phyloP scores from a whole-genome alignment of 2,329 filamentous ascomycete genomes.

The Clonostachys chloroleuca region DNA sequence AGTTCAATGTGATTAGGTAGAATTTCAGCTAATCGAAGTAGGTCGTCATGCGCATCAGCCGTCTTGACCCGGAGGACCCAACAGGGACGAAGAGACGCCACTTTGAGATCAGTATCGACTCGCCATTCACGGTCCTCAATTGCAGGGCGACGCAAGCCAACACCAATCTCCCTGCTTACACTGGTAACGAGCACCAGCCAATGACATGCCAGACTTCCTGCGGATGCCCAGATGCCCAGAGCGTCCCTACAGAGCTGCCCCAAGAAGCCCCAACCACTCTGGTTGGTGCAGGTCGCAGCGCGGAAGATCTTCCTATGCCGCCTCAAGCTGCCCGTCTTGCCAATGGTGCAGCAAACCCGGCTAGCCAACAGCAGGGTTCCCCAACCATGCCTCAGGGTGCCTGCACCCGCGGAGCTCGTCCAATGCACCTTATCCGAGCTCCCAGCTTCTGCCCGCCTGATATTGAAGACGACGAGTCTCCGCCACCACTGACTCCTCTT shows the following conservation, averaged over 20 bases:
- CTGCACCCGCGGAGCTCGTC: conserved; percentile 42
- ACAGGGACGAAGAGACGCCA: conserved; percentile 70
- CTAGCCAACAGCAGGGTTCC: conserved; percentile 10
- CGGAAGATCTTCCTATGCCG: conserved; percentile 31
- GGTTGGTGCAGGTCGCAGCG: conserved; percentile 26
- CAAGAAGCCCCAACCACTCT: conserved; percentile 59
- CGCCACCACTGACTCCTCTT: conserved; percentile 22
- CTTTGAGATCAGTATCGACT: conserved; percentile 96
- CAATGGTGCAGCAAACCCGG: conserved; percentile 20
- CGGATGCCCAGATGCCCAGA: conserved; percentile 51
- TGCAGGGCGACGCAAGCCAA: conserved; percentile 92
- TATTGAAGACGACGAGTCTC: conserved; percentile 67
- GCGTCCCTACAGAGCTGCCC: conserved; percentile 54
- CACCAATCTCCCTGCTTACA: conserved; percentile 78
- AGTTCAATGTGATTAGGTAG: background rate
- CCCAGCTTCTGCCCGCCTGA: conserved; percentile 87
- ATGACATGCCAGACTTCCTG: conserved; percentile 38
- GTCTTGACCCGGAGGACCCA: conserved; percentile 73
- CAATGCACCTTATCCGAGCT: conserved; percentile 78
- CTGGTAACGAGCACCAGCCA: conserved; percentile 44
- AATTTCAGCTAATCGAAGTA: conserved; percentile 21
- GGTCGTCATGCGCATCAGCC: conserved; percentile 91
- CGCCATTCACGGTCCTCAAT: conserved; percentile 87
- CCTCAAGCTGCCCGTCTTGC: conserved; percentile 56
- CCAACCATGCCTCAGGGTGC: background rate